Conservation (phyloP, 164 flowering plant genomes). For the Cinnamomum micranthum region DNA sequence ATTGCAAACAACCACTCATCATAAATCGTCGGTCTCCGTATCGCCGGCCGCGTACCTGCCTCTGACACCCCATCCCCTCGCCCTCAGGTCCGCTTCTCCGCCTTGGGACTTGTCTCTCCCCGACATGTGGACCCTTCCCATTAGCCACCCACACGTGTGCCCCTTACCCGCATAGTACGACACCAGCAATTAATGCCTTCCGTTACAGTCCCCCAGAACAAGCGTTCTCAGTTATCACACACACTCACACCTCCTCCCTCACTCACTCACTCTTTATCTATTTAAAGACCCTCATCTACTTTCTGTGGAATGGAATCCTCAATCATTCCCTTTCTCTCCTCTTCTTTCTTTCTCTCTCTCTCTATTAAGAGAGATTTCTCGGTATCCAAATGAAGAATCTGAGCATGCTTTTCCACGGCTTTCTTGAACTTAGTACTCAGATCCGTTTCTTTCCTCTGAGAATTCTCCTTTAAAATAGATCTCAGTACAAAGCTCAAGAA, state of each 20-base stretch:
- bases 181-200: constrained; percentile 7
- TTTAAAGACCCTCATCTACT: neutral
- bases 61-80: neutral
- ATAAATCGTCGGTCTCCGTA: neutral
- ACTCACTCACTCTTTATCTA: too few relatives aligned
- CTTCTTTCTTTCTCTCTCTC: neutral
- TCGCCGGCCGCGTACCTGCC: constrained; percentile 9
- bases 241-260: neutral
- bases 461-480: constrained; percentile 6
- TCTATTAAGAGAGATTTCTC: neutral
- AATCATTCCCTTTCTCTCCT: neutral
- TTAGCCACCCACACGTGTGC: constrained; percentile 7
- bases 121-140: neutral
- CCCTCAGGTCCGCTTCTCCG: neutral
- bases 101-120: neutral
- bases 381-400: constrained; percentile 7
- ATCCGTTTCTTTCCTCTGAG: constrained; percentile 4
- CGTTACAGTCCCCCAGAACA: neutral
- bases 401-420: constrained; percentile 50
- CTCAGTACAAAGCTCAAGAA: constrained; percentile 24
- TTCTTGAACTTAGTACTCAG: constrained; percentile 42
- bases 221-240: neutral
- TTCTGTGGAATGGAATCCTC: too few relatives aligned
- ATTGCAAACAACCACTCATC: neutral
- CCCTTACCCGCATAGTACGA: neutral